Percentiles rank a stretch among this genome's conserved stretches.
These are phyloP conservation scores for Ocimum tenuiflorum DNA, from an alignment of 257 asterid species.

Conservation along the genomic window DNA sequence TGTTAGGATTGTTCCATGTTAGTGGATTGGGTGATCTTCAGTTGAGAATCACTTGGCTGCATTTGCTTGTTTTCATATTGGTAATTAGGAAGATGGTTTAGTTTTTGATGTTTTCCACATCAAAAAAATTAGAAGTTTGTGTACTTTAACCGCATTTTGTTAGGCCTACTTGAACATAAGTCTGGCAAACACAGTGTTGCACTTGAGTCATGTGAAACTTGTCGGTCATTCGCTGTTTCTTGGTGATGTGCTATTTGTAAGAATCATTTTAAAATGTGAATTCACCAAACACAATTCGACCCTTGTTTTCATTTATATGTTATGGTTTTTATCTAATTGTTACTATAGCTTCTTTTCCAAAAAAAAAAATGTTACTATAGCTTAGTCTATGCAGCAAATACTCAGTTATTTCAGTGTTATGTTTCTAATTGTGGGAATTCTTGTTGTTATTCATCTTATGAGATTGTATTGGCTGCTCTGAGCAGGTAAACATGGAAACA, in stretches of 20 bases:
- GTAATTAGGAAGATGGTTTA: neutral
- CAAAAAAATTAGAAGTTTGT: neutral
- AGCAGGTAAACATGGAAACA: slow-evolving; percentile 88
- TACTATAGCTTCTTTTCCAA: neutral
- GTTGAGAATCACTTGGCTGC: neutral
- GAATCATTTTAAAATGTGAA: neutral
- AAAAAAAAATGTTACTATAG: too few species aligned
- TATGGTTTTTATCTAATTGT: neutral
- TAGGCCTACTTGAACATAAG: neutral
- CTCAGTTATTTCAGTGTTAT: neutral
- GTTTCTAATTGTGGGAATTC: neutral
- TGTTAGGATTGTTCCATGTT: neutral
- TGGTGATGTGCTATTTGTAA: neutral
- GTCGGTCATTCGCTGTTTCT: neutral
- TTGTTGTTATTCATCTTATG: neutral
- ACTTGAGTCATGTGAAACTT: neutral
- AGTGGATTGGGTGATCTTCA: neutral
- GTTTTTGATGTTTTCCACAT: neutral
- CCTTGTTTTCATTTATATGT: neutral
- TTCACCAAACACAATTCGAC: neutral
- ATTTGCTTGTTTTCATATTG: neutral
- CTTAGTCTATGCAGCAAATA: too few species aligned
- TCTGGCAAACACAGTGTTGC: neutral
- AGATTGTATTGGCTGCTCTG: slow-evolving; percentile 15
- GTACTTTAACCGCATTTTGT: neutral